phyloP scores from a whole-genome alignment of 805 yeast species.

The Wickerhamomyces mucosus region DNA sequence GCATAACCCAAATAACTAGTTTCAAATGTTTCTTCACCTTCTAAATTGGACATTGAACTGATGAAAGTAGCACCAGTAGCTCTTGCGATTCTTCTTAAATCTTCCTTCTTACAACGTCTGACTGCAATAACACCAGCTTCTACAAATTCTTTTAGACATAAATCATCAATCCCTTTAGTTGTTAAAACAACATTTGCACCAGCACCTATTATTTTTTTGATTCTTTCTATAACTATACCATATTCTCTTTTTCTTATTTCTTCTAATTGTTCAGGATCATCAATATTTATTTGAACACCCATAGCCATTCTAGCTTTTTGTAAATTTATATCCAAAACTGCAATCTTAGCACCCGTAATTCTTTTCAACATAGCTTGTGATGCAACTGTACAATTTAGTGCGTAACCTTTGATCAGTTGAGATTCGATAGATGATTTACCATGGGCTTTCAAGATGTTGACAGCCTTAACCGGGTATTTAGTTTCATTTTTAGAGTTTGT shows the following conservation, averaged over 20 bases:
- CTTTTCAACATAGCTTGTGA: conserved; percentile 90
- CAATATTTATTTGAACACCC: conserved; percentile 95
- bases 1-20: conserved; percentile 80
- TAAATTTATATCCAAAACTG: conserved; percentile 85
- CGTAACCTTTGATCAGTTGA: conserved; percentile 83
- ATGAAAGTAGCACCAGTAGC: conserved; percentile 96
- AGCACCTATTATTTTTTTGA: conserved; percentile 80
- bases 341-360: conserved; percentile 64
- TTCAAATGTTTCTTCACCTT: conserved; percentile 81
- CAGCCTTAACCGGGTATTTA: conserved; percentile 95
- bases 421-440: conserved; percentile 91
- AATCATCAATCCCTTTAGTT: conserved; percentile 93
- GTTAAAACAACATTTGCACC: conserved; percentile 86
- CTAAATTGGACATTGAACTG: conserved; percentile 81
- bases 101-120: conserved; percentile 95
- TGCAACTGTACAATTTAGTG: conserved; percentile 93
- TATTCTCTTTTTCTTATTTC: conserved; percentile 85
- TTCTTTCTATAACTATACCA: conserved; percentile 59
- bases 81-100: conserved; percentile 89
- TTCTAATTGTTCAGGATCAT: conserved; percentile 95
- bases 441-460: conserved; percentile 90
- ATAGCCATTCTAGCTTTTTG: conserved; percentile 97
- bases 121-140: conserved; percentile 86
- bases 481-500: conserved; percentile 78
- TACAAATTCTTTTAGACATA: conserved; percentile 91